Evolutionary conservation across 2,329 filamentous ascomycete genomes (phyloP), one percentile per base, ranked within the genome.

Genomic region (Ophiostoma fasciatum): DNA sequence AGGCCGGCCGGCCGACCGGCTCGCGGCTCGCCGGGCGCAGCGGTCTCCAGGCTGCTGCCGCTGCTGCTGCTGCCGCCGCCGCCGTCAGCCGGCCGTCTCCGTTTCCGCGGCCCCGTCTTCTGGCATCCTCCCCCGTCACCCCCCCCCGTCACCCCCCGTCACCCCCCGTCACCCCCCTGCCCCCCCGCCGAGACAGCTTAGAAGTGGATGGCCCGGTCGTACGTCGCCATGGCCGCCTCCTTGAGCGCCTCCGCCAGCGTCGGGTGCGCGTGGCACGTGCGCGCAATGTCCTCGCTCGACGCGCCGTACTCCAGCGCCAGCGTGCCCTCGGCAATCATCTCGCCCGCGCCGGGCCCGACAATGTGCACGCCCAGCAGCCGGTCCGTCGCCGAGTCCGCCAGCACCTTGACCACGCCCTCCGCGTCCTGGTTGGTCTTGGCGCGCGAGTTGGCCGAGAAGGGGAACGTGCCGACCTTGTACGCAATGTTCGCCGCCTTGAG

Each of bases 281-380:
- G 75, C 43, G 80, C 85, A 55, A 94, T 83, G 60, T 94, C 90
- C 66, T 98, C 90, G 51, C 77, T 87, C 46, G 82, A 90, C 21
- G 90, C 90, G 46, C 90, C 90, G 54, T 98, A 98, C 66, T 98
- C 90, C 34, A 98, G 68, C 39, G 90, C 90, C 52, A 98, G 68
- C 11, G 87, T 90, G 46, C 81, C 90, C 66, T 98, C 90, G 3
- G 90, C 90, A 64, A 98, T 94, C 90, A 98, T 96, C 71, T 98
- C 90, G 53, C 90, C 90, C 29, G 90, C 90, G 58, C 90, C 90
- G 50, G 90, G 72, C 41, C 90, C 90, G 50, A 98, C 79, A 60
- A 98, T 96, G 70, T 98, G 90, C 46, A 94, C 79, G 47, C 90
- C 90, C 44, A 98, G 69, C 48, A 98, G 80, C 49, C 90, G 76